Evolutionary conservation across 2,329 filamentous ascomycete species (phyloP), one percentile per base, ranked within the genome.

Genomic region (Fusarium sp.): DNA sequence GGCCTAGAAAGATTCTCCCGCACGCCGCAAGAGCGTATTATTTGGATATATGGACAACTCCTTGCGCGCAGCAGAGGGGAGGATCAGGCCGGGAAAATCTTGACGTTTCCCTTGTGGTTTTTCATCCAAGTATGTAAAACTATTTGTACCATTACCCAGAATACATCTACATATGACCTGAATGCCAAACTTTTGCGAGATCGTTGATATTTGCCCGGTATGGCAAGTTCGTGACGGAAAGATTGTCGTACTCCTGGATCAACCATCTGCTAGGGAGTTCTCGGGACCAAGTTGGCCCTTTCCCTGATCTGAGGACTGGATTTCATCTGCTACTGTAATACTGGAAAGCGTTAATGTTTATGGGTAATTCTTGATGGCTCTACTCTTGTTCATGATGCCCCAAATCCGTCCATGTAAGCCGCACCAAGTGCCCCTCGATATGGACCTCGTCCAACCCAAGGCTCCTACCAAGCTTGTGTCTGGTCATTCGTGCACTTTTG

Each of bases 121-220:
- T 64, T 42, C 25, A 64, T 55, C 54, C 18, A 61, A 62, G 63
- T 65, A 71, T 74, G 71, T 74, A 75, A 65, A 71, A 70, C 54
- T 64, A 75, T 65, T 46, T 74, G 73, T 74, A 75, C 59, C 53
- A 73, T 59, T 58, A 66, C 65, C 29, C 61, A 63, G 57, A 64
- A 63, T 59, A 29, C 65, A 65, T 46, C 46, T 57, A 40, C 44
- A 29, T 38, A 59, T 54, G 54, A 38, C 51, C 58, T 53, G 36
- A 46, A 44, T 54, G 38, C 33, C 27, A 14, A 33, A 55, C 27
- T 3, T 9, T 46, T 34, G 11, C 20, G 13, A 60, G 6, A 33
- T 34, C 5, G 6, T 44, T 31, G 34, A 33, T 42, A 20, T 42
- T 14, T 23, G 11, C 4, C 2, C 53, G 23, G 20, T 16, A 18